Base-by-base conservation (phyloP, 345 rosid species). In the Reutealis trisperma region DNA sequence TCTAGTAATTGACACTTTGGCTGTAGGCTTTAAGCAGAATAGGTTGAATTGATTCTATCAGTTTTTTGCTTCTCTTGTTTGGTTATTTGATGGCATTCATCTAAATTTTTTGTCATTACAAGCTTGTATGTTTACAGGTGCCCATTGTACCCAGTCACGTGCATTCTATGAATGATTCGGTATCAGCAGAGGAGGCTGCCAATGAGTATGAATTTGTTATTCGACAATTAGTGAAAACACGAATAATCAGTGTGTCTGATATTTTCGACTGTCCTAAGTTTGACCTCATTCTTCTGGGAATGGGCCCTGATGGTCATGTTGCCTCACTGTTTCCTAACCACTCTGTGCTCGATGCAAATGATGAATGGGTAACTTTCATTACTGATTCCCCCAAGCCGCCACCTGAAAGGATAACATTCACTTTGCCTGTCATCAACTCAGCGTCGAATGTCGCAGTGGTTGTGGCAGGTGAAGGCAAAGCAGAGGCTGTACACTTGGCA, bases 391-490 rank as follows among this genome's bases (percentile, higher is more conserved):
- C 98, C 1, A 84, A 89, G 71, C 89, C 97, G 65, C 98, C 99
- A 27, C 94, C 94, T 0, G 98, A 93, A 88, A 92, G 99, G 84
- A 90, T 95, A 80, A 95, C 97, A 9, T 95, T 93, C 82, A 95
- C 97, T 66, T 74, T 95, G 76, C 98, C 97, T 0, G 97, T 93
- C 87, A 92, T 95, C 84, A 93, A 93, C 83, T 85, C 98, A 1
- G 94, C 99, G 44, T 85, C 97, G 65, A 89, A 84, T 19, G 96
- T 95, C 37, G 96, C 80, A 5, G 65, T 95, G 19, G 92, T 92
- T 0, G 96, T 88, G 76, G 78, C 91, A 4, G 98, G 94, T 3
- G 97, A 89, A 55, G 82, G 83, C 87, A 91, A 93, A 84, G 92
- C 99, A 37, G 90, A 89, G 71, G 89, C 92, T 52, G 76, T 89